Base-by-base conservation (phyloP, 1,284 basidiomycete genomes). In the Trichosporon coremiiforme region DNA sequence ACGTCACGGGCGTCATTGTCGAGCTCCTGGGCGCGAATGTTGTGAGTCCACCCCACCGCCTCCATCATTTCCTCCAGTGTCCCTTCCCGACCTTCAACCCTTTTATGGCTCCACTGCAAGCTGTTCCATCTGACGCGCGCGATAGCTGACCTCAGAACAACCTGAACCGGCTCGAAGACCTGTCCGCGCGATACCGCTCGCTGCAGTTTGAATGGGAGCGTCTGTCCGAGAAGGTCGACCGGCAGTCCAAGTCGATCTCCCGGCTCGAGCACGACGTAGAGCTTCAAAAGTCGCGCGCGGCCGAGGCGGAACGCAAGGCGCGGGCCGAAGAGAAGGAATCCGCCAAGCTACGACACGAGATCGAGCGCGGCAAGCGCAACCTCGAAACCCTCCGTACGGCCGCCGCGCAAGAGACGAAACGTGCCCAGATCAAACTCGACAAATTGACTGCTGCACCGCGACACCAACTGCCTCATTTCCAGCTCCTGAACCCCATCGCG, bases 171-270 rank as follows among this genome's bases (percentile, higher is more conserved):
- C 88, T 91, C 25, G 94, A 96, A 74, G 87, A 90, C 6, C 79
- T 94, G 4, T 87, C 89, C 0, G 89, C 91, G 0, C 91, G 91
- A 73, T 83, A 92, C 50, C 86, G 91, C 17, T 93, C 91, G 0
- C 83, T 94, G 2, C 87, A 88, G 9, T 95, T 95, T 74, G 94
- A 96, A 76, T 86, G 92, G 70, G 92, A 95, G 76, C 87, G 93
- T 1, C 85, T 94, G 63, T 82, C 84, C 47, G 87, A 87, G 17
- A 89, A 91, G 86, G 86, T 64, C 17, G 69, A 65, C n/a, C 63
- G 66, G 45, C 33, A 71, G 2, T 71, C 74, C 33, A 70, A 55
- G 1, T 57, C 70, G 1, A 71, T 72, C 33, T 65, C 71, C 2
- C 66, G 71, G 90, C 79, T 86, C 84, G 66, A 83, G 84, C 22